Base-by-base conservation (phyloP, 1,139 yeast genomes). In the Komagataea norvegica region DNA sequence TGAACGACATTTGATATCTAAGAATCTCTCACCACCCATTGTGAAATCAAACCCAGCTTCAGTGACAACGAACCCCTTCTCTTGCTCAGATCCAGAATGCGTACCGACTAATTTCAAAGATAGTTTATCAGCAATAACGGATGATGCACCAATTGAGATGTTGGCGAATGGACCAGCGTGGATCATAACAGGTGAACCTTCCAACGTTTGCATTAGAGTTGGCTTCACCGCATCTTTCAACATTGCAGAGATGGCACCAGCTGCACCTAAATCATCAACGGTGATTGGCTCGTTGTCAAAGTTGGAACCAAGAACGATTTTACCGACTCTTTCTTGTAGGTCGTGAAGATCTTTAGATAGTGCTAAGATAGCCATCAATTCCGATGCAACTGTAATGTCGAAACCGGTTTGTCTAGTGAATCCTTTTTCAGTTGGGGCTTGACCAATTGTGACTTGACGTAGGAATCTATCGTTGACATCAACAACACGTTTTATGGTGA, bases 121-220 rank as follows among this genome's bases (percentile, higher is more conserved):
- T 52, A 83, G 65, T 55, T 74, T 72, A 56, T 83, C 93, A 34
- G 91, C 89, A 55, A 82, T 71, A 29, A 82, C 85, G 16, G 91
- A 82, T 2, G 88, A 80, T 13, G 91, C 88, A 54, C 93, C 93
- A 56, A 83, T 83, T 19, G 91, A 82, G 46, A 83, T 83, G 61
- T 83, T 83, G 48, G 93, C 93, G 58, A 83, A 83, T 37, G 93
- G 93, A 44, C 93, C 93, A 24, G 91, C 91, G 55, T 83, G 93
- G 21, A 83, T 87, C 59, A 83, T 73, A 14, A 82, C 91, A 3
- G 91, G 93, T 7, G 89, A 81, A 46, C 93, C 93, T 62, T 83
- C 91, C 53, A 83, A 68, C 29, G 89, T 78, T 65, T 83, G 93
- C 93, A 83, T 83, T 60, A 83, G 67, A 55, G 81, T 83, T 48